phyloP scores from a whole-genome alignment of 108 stramenopile species.

The Cyclostephanos invisitatus region DNA sequence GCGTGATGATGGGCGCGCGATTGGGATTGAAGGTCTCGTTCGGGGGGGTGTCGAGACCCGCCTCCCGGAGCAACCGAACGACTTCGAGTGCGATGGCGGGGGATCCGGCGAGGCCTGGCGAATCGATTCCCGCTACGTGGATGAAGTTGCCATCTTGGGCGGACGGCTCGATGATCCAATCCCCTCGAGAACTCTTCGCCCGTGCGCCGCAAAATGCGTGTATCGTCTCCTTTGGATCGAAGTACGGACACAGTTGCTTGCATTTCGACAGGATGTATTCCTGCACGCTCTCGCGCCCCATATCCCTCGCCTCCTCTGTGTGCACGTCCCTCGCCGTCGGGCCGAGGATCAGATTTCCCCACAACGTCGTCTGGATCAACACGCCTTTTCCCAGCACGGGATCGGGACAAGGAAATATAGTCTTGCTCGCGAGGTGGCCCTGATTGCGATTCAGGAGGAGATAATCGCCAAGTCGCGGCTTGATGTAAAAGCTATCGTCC shows the following conservation, averaged over 20 bases:
- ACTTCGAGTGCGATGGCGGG: slow-evolving; percentile 83
- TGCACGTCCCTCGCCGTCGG: slow-evolving; percentile 78
- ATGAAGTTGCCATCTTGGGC: slow-evolving; percentile 62
- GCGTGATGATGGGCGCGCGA: slow-evolving; percentile 77
- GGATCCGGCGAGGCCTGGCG: slow-evolving; percentile 76
- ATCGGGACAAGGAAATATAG: slow-evolving; percentile 84
- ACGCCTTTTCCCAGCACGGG: slow-evolving; percentile 83
- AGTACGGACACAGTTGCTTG: slow-evolving; percentile 63
- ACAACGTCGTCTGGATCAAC: slow-evolving; percentile 76
- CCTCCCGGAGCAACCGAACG: slow-evolving; percentile 57
- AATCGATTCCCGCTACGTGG: slow-evolving; percentile 81
- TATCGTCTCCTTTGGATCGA: slow-evolving; percentile 71
- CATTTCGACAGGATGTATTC: slow-evolving; percentile 82
- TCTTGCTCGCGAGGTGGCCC: slow-evolving; percentile 64
- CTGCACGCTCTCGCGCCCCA: slow-evolving; percentile 56
- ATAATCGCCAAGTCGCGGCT: slow-evolving; percentile 78
- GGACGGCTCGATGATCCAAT: slow-evolving; percentile 83
- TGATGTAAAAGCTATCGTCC: slow-evolving; percentile 73
- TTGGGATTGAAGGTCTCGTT: slow-evolving; percentile 72
- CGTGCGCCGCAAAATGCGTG: slow-evolving; percentile 80
- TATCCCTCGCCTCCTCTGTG: slow-evolving; percentile 50
- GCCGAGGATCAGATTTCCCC: slow-evolving; percentile 81
- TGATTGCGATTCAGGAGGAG: slow-evolving; percentile 74
- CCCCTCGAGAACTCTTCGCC: slow-evolving; percentile 67
- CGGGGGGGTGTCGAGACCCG: slow-evolving; percentile 51